Evolutionary conservation across 2,329 filamentous ascomycete species (phyloP), one percentile per base, ranked within the genome.

Genomic region (Akanthomyces lecanii): DNA sequence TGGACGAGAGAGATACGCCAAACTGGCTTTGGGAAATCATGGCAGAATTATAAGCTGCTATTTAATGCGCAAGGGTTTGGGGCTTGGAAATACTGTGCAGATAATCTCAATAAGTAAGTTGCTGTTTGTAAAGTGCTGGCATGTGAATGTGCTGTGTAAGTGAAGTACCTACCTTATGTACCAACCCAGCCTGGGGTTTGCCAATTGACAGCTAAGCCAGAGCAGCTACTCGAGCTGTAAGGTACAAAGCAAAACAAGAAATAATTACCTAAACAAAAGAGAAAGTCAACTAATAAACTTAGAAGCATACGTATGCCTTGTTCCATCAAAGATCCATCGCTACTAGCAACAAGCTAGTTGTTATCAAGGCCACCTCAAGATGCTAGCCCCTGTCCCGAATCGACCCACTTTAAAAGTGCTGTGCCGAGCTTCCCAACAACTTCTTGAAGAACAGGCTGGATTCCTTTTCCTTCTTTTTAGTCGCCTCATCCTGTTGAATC

Each of bases 351-450:
- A 52, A 52, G 48, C 28, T 52, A 52, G 25, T 28, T 36, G 47
- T 12, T 48, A 12, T 30, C 1, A 30, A 5, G 14, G 36, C 52
- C 21, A 47, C 42, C 21, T 25, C 48, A 33, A 51, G 10, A 25
- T 25, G 6, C 36, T 25, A n/a, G 18, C 47, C 36, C 40, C 59
- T 62, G 59, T 55, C 21, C 30, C 25, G 28, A 30, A 11, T 6
- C 5, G 59, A 30, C 59, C 59, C 59, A 55, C 59, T 55, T 62
- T 48, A 55, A 62, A 62, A 45, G 18, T 40, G n/a, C 51, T 62
- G 48, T 51, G 59, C 59, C 21, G 42, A 55, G 51, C 42, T 58
- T 48, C 59, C 38, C 61, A 63, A 63, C 61, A 63, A 57, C 61
- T 62, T 56, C 30, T 11, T 50, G 16, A 5, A 6, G 12, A 18